phyloP scores from a whole-genome alignment of 2,329 filamentous ascomycete species.

The Fusarium goolgardi region DNA sequence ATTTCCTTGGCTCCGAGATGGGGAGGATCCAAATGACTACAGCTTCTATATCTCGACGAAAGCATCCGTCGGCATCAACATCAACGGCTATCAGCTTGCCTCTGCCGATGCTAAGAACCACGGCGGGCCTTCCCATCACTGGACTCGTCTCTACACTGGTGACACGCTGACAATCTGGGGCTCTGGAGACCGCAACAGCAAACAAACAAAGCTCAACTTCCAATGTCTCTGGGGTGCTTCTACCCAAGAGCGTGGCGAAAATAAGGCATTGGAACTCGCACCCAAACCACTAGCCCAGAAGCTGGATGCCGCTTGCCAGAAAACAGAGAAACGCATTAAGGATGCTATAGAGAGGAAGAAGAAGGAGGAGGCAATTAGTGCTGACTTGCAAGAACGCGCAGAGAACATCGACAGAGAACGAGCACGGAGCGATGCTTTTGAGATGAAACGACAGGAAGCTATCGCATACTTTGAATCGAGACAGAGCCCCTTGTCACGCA shows the following conservation, averaged over 20 bases:
- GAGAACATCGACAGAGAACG: constrained; percentile 59
- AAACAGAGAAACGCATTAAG: constrained; percentile 59
- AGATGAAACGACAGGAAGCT: constrained; percentile 60
- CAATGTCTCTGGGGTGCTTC: constrained; percentile 69
- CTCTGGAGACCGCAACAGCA: constrained; percentile 52
- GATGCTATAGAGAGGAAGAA: constrained; percentile 55
- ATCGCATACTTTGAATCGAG: constrained; percentile 54
- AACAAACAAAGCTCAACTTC: constrained; percentile 62
- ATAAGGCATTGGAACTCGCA: constrained; percentile 51
- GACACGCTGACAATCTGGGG: constrained; percentile 82
- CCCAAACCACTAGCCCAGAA: constrained; percentile 55
- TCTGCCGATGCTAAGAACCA: constrained; percentile 67
- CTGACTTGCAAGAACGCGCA: constrained; percentile 58
- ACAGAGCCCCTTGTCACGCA: constrained; percentile 44
- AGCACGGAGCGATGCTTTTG: constrained; percentile 62
- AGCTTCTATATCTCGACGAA: constrained; percentile 83
- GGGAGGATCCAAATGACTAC: constrained; percentile 64
- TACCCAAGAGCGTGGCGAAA: constrained; percentile 53
- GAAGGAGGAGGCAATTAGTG: constrained; percentile 57
- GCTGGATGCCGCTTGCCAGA: constrained; percentile 62
- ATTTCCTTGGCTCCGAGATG: constrained; percentile 55
- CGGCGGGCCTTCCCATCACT: constrained; percentile 65
- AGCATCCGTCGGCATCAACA: constrained; percentile 76
- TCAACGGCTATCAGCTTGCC: constrained; percentile 77
- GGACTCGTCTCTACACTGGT: constrained; percentile 79